Conservation (phyloP, 495 filamentous ascomycete species). For the Tuber magnatum region DNA sequence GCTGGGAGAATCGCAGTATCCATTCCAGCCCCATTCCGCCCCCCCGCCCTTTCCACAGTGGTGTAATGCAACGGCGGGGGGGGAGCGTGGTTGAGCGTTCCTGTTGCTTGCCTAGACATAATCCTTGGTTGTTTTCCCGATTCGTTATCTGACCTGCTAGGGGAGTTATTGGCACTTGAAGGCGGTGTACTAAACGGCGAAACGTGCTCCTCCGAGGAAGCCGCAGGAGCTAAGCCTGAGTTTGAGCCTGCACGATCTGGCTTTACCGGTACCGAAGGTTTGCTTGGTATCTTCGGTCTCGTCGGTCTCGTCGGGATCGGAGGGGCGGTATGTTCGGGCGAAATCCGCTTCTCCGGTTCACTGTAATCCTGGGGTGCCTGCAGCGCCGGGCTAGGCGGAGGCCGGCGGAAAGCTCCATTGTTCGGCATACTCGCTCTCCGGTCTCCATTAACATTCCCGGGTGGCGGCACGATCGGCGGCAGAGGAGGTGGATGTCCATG, state of each 20-base stretch:
- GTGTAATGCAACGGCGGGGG: conserved; percentile 44
- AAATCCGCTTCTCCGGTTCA: not conserved
- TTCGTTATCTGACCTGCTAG: conserved; percentile 38
- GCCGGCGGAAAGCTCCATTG: conserved; percentile 11
- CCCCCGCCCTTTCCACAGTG: conserved; percentile 22
- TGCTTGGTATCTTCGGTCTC: conserved; percentile 65
- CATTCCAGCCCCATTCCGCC: conserved; percentile 22
- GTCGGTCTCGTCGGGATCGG: conserved; percentile 63
- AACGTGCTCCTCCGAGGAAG: conserved; percentile 48
- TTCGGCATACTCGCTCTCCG: conserved; percentile 10
- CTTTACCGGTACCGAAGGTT: conserved; percentile 42
- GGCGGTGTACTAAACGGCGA: conserved; percentile 92
- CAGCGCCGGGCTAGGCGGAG: conserved; percentile 19
- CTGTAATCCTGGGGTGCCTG: conserved; percentile 15
- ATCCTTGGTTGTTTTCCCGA: conserved; percentile 16
- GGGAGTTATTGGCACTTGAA: conserved; percentile 59
- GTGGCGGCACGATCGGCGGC: not conserved
- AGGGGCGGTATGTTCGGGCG: conserved; percentile 26
- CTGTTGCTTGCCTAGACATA: conserved; percentile 41
- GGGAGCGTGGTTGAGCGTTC: conserved; percentile 45
- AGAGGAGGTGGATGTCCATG: conserved; percentile 17
- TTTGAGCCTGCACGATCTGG: conserved; percentile 27
- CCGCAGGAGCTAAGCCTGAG: conserved; percentile 27
- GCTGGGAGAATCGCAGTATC: conserved; percentile 5
- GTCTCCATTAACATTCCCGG: conserved; percentile 7